Conservation (phyloP, 176 grass and related monocot species). For the Stipa capillata region DNA sequence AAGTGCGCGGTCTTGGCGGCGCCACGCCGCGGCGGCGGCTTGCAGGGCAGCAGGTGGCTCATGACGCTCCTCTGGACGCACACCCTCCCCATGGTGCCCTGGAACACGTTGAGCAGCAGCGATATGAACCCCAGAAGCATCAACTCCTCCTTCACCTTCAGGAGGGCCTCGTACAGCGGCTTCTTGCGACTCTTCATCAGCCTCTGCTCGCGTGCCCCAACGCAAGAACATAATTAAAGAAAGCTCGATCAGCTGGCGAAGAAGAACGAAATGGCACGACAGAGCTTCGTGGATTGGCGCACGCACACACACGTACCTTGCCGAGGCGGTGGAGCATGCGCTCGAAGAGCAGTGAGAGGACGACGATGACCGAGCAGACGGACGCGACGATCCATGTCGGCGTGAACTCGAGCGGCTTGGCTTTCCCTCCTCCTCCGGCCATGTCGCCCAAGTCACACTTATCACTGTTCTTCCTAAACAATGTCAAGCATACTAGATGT, state of each 20-base stretch:
- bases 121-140: constrained; percentile 92
- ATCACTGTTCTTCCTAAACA: no score
- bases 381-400: constrained; percentile 88
- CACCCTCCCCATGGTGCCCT: constrained; percentile 40
- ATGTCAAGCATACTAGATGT: no score
- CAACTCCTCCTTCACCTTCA: constrained; percentile 85
- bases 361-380: constrained; percentile 66
- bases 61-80: constrained; percentile 49
- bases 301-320: constrained; percentile 35
- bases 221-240: neutral
- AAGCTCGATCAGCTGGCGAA: neutral
- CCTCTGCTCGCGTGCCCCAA: constrained; percentile 11
- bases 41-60: constrained; percentile 55
- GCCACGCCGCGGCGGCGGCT: neutral
- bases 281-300: neutral
- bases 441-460: no score
- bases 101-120: constrained; percentile 63
- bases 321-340: constrained; percentile 59
- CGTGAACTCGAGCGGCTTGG: constrained; percentile 51
- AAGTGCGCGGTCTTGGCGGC: constrained; percentile 19
- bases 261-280: neutral
- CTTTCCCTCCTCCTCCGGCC: constrained; percentile 35
- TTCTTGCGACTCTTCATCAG: constrained; percentile 47
- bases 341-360: constrained; percentile 82
- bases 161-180: constrained; percentile 63